Evolutionary conservation across 129 eudicot genomes (phyloP).

Genomic region (Centaurea solstitialis): DNA sequence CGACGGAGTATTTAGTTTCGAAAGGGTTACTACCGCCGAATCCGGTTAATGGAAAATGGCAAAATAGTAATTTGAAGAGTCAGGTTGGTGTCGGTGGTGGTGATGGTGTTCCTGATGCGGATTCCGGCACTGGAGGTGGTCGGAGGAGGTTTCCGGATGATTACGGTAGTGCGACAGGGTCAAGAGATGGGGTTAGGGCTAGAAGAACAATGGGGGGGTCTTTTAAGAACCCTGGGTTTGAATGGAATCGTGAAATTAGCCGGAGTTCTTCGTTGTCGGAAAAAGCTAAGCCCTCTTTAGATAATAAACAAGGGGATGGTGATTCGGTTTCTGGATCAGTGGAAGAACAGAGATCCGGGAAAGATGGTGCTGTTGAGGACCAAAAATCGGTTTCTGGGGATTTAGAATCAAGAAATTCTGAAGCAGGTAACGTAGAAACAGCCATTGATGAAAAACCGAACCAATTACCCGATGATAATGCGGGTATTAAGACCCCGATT

Average conservation of each 20-base stretch:
- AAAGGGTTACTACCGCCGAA: slow-evolving; percentile 71
- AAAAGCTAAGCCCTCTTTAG: slow-evolving; percentile 35
- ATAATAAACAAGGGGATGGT: slow-evolving; percentile 43
- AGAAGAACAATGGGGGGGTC: slow-evolving; percentile 56
- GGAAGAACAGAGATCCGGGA: slow-evolving; percentile 48
- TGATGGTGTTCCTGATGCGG: slow-evolving; percentile 42
- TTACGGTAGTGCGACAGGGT: slow-evolving; percentile 25
- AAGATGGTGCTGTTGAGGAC: slow-evolving; percentile 37
- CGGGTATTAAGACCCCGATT: slow-evolving; percentile 20
- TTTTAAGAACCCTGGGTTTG: slow-evolving; percentile 51
- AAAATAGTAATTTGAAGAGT: slow-evolving; percentile 54
- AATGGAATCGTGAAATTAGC: slow-evolving; percentile 44
- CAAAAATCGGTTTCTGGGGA: slow-evolving; percentile 47
- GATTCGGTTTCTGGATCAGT: slow-evolving; percentile 37
- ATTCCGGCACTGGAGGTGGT: slow-evolving; percentile 43
- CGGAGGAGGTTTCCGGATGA: slow-evolving; percentile 54
- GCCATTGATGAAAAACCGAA: slow-evolving; percentile 26
- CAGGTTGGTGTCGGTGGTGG: slow-evolving; percentile 47
- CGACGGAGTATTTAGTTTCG: slow-evolving; percentile 82
- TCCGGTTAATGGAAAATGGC: slow-evolving; percentile 62
- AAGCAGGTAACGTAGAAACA: slow-evolving; percentile 31
- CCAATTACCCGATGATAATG: slow-evolving; percentile 30
- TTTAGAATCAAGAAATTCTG: slow-evolving; percentile 25
- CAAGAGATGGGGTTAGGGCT: slow-evolving; percentile 45
- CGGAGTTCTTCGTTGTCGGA: slow-evolving; percentile 59